phyloP scores from a whole-genome alignment of 345 rosid genomes.

The Heritiera fomes region DNA sequence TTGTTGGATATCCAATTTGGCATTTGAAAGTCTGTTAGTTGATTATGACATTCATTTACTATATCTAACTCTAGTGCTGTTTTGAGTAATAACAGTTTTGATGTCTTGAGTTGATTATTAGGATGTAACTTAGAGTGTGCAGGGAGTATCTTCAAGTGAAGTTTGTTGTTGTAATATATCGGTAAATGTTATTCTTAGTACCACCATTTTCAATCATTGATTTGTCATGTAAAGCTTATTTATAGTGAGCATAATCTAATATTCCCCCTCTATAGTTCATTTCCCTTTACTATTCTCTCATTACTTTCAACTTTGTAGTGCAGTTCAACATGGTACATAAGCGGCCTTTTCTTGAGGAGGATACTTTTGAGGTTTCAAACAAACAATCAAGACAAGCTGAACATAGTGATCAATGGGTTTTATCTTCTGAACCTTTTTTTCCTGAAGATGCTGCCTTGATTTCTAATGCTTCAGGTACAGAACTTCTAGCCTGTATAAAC shows the following conservation, averaged over 20 bases:
- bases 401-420: conserved; percentile 23
- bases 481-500: neutral
- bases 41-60: conserved; percentile 1
- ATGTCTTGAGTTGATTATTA: neutral
- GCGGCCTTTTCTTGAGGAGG: conserved; percentile 47
- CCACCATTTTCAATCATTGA: neutral
- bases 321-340: conserved; percentile 48
- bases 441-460: conserved; percentile 23
- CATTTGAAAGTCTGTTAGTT: neutral
- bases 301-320: neutral
- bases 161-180: neutral
- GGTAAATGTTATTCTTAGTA: neutral
- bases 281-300: neutral
- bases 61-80: neutral
- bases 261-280: neutral
- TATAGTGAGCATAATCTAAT: neutral
- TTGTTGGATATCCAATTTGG: conserved; percentile 1
- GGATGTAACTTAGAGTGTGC: neutral
- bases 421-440: conserved; percentile 28
- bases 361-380: conserved; percentile 30
- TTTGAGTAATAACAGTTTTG: neutral
- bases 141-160: neutral
- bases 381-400: conserved; percentile 44
- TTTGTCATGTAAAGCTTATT: neutral
- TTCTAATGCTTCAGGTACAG: conserved; percentile 37